Percentiles rank a stretch among this genome's conserved stretches.
Evolutionary conservation across 768 basidiomycete species (phyloP).

Genomic region (Boletus insuetus): DNA sequence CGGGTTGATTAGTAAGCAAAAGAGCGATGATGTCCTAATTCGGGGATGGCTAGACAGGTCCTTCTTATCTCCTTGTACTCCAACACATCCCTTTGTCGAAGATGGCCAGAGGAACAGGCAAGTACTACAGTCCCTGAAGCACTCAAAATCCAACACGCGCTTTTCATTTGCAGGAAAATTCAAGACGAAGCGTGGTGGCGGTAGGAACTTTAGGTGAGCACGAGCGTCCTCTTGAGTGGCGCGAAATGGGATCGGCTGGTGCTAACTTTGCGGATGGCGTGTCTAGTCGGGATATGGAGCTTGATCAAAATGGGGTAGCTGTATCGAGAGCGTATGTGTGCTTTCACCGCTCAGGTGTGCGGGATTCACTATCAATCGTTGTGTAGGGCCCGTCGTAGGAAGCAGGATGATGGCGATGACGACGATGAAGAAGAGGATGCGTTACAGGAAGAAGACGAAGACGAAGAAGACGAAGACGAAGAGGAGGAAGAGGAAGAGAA

Average conservation of each 20-base stretch:
- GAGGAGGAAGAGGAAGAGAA: constrained; percentile 44
- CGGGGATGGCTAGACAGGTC: not conserved
- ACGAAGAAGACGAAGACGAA: constrained; percentile 41
- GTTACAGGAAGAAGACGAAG: constrained; percentile 30
- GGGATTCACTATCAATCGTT: constrained; percentile 6
- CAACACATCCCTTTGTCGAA: not conserved
- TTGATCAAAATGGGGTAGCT: constrained; percentile 58
- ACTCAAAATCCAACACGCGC: not conserved
- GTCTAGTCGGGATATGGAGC: constrained; percentile 54
- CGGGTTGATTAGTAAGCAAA: constrained; percentile 17
- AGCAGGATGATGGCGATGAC: constrained; percentile 39
- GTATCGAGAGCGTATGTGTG: constrained; percentile 44
- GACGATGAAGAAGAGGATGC: constrained; percentile 35
- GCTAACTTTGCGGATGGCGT: constrained; percentile 2
- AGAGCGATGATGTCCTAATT: constrained; percentile 1
- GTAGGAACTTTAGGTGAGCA: constrained; percentile 74
- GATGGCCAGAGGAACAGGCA: constrained; percentile 35
- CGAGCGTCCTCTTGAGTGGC: not conserved
- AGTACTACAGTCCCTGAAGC: not conserved
- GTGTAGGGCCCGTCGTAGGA: constrained; percentile 23
- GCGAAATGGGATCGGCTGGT: constrained; percentile 7
- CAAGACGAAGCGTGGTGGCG: constrained; percentile 87
- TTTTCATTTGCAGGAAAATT: constrained; percentile 55
- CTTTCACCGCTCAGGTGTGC: constrained; percentile 11
- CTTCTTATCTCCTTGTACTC: not conserved